These are phyloP conservation scores for Cryptosporidium baileyi DNA, from an alignment of 169 alveolate species.

Conservation along the genomic window DNA sequence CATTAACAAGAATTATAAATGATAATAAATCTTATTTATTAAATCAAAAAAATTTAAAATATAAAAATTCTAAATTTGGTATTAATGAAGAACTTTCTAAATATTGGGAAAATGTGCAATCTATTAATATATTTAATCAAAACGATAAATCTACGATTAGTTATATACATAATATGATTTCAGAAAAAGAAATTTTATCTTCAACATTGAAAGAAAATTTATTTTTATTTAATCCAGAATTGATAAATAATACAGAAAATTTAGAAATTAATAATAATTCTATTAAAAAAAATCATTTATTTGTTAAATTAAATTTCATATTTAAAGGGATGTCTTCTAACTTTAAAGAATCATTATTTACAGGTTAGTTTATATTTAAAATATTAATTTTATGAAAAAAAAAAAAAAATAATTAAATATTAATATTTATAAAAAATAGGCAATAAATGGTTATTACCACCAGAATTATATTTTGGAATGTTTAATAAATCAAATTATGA, in stretches of 20 bases:
- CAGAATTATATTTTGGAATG: conserved; percentile 11
- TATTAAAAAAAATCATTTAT: background rate
- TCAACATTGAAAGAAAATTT: background rate
- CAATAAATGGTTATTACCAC: conserved; percentile 54
- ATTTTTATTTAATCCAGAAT: background rate
- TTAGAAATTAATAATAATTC: background rate
- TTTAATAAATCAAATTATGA: background rate
- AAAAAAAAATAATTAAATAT: background rate
- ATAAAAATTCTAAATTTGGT: background rate
- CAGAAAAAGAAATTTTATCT: background rate
- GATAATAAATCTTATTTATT: background rate
- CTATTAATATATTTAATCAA: background rate
- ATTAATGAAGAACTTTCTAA: conserved; percentile 7
- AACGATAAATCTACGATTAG: background rate
- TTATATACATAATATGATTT: conserved; percentile 5
- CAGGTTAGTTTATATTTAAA: conserved; percentile 15
- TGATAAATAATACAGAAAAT: background rate
- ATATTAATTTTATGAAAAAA: background rate
- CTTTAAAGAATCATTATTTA: background rate
- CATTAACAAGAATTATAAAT: background rate
- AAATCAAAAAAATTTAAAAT: background rate
- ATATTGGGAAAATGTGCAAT: conserved; percentile 1
- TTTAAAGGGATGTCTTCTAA: conserved; percentile 35
- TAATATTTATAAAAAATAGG: background rate
- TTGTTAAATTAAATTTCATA: conserved; percentile 6